Evolutionary conservation across 495 filamentous ascomycete species (phyloP).

Genomic region (Penicillium argentinense): DNA sequence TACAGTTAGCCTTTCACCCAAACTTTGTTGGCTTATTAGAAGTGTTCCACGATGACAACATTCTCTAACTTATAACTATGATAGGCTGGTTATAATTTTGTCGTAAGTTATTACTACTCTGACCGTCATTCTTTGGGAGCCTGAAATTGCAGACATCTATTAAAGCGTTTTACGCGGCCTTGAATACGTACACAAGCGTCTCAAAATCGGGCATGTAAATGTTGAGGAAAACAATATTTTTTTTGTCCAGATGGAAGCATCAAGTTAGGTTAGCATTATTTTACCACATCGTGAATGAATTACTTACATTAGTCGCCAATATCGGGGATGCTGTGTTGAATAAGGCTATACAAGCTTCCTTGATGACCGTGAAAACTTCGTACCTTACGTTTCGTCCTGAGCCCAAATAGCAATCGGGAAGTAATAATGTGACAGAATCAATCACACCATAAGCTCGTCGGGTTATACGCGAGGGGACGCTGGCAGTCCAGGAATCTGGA

Average conservation of each 20-base stretch:
- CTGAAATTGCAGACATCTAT: background rate
- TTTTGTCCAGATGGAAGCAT: constrained; percentile 2
- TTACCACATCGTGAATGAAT: background rate
- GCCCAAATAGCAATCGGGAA: background rate
- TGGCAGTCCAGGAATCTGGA: too few species aligned
- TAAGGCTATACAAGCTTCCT: background rate
- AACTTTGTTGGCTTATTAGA: constrained; percentile 6
- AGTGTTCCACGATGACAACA: constrained; percentile 1
- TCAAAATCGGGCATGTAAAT: background rate
- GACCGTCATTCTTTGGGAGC: background rate
- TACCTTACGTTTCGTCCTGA: background rate
- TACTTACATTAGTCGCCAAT: constrained; percentile 1
- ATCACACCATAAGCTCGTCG: too few species aligned
- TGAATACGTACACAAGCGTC: constrained; percentile 1
- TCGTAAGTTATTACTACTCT: constrained; percentile 3
- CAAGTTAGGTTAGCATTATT: constrained; percentile 3
- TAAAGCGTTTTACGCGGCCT: background rate
- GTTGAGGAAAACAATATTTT: constrained; percentile 3
- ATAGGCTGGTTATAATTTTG: constrained; percentile 5
- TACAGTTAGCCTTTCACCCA: background rate
- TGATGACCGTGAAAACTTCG: constrained; percentile 2
- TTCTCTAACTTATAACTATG: constrained; percentile 5
- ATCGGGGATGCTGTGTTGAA: constrained; percentile 3
- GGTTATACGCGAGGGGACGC: too few species aligned
- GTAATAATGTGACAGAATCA: too few species aligned